Evolutionary conservation across 176 grass and related monocot genomes (phyloP), one percentile per base, ranked within the genome.

Genomic region (Aegilops bicornis): DNA sequence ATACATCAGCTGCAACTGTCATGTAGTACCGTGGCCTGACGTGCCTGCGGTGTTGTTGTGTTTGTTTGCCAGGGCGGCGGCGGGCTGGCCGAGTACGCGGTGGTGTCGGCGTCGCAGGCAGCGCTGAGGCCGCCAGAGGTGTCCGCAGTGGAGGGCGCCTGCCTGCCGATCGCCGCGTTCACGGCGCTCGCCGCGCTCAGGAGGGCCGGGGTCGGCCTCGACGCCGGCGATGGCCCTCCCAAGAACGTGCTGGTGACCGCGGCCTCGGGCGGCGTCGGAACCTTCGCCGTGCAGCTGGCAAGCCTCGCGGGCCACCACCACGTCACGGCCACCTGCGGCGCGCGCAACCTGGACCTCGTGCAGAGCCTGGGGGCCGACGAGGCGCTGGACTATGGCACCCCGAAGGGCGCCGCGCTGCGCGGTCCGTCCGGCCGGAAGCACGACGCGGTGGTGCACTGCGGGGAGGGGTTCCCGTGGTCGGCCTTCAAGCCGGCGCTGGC

Each of bases 391-490:
- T 95, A 95, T 56, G 81, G 39, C 33, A 87, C 90, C 8, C 79
- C 83, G 0, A 76, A 88, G 13, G 90, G 93, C n/a, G 82, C 74
- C 19, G 40, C 62, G 25, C 70, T 92, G 31, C 80, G 76, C 43
- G 92, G 93, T 35, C 76, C 83, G 3, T 88, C 88, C 4, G 88
- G 74, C 2, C 76, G 45, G 54, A 88, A 83, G 52, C 92, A 92
- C 20, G 93, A 95, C 45, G 84, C 69, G 6, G 90, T 92, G 76
- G 79, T 92, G 85, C 93, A 92, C 81, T 95, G 93, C 82, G 69
- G 88, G 19, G 73, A 84, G 20, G 79, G 86, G 47, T 77, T 92
- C 60, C 63, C 88, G 10, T 95, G 88, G 90, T 88, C 88, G 1
- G 69, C 71, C 33, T 92, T 92, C 22, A 19, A 63, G 64, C 88